These are phyloP conservation scores for Arthrobotrys sphaeroides DNA, from an alignment of 2,329 filamentous ascomycete species.

Conservation along the genomic window DNA sequence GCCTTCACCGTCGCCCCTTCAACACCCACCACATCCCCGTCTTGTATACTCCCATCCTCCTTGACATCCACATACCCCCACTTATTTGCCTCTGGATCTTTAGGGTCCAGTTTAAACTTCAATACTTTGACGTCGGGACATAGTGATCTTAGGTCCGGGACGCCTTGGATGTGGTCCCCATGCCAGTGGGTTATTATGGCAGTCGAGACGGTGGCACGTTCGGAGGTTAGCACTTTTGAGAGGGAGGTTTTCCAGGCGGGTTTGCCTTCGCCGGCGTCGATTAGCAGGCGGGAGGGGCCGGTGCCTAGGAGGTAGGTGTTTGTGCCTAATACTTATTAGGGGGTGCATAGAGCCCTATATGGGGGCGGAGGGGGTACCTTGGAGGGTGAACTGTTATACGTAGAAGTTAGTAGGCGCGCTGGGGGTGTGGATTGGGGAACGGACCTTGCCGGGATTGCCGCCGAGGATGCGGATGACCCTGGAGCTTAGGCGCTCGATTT, in stretches of 20 bases:
- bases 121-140: slow-evolving; percentile 73
- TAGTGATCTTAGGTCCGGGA: slow-evolving; percentile 72
- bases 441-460: slow-evolving; percentile 86
- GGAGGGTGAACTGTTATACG: slow-evolving; percentile 68
- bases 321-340: slow-evolving; percentile 70
- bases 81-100: slow-evolving; percentile 62
- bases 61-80: slow-evolving; percentile 61
- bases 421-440: slow-evolving; percentile 33
- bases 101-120: slow-evolving; percentile 70
- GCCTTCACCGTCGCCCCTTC: slow-evolving; percentile 75
- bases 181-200: slow-evolving; percentile 93
- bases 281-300: slow-evolving; percentile 76
- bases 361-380: slow-evolving; percentile 63
- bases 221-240: slow-evolving; percentile 71
- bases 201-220: slow-evolving; percentile 74
- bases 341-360: too few relatives aligned
- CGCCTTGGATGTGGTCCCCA: slow-evolving; percentile 81
- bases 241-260: slow-evolving; percentile 77
- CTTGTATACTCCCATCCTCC: slow-evolving; percentile 64
- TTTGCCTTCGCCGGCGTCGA: slow-evolving; percentile 88
- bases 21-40: slow-evolving; percentile 68
- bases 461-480: slow-evolving; percentile 84
- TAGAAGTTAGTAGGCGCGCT: slow-evolving; percentile 22
- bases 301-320: slow-evolving; percentile 94
- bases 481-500: slow-evolving; percentile 80